phyloP scores from a whole-genome alignment of 2,329 filamentous ascomycete genomes.

The Conoideocrella luteorostrata region DNA sequence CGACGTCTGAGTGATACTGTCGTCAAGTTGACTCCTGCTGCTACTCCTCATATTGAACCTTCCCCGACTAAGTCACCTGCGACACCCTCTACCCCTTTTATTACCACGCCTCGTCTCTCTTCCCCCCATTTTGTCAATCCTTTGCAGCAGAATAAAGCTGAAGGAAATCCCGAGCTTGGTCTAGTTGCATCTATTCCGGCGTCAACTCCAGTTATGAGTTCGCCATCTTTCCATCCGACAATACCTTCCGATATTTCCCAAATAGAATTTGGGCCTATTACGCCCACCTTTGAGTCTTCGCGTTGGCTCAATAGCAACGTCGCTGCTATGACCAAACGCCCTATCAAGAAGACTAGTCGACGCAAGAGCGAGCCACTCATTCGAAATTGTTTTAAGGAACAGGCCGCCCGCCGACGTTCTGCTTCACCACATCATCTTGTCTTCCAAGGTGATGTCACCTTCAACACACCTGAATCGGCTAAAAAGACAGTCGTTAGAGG shows the following conservation, averaged over 20 bases:
- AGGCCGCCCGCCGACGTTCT: slow-evolving; percentile 19
- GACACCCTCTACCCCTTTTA: slow-evolving; percentile 20
- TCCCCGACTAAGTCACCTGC: slow-evolving; percentile 25
- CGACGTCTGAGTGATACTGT: slow-evolving; percentile 22
- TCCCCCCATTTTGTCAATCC: not conserved
- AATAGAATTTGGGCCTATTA: slow-evolving; percentile 23
- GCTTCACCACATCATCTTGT: slow-evolving; percentile 22
- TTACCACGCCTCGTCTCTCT: slow-evolving; percentile 6
- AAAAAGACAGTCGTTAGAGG: not conserved
- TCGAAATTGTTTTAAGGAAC: slow-evolving; percentile 17
- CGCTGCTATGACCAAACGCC: slow-evolving; percentile 17
- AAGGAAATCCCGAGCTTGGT: slow-evolving; percentile 13
- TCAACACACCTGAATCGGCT: not conserved
- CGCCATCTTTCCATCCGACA: slow-evolving; percentile 12
- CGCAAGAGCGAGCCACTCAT: slow-evolving; percentile 29
- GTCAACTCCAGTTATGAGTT: slow-evolving; percentile 12
- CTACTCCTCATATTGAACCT: slow-evolving; percentile 16
- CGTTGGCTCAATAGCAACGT: slow-evolving; percentile 21
- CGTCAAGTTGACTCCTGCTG: slow-evolving; percentile 22
- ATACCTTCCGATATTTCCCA: slow-evolving; percentile 10
- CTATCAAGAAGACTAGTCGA: slow-evolving; percentile 18
- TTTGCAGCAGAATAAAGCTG: not conserved
- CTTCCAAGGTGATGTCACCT: slow-evolving; percentile 1
- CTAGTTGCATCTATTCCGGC: slow-evolving; percentile 17
- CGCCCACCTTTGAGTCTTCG: slow-evolving; percentile 20